Conservation (phyloP, 2,329 filamentous ascomycete genomes). For the Claviceps maximensis region DNA sequence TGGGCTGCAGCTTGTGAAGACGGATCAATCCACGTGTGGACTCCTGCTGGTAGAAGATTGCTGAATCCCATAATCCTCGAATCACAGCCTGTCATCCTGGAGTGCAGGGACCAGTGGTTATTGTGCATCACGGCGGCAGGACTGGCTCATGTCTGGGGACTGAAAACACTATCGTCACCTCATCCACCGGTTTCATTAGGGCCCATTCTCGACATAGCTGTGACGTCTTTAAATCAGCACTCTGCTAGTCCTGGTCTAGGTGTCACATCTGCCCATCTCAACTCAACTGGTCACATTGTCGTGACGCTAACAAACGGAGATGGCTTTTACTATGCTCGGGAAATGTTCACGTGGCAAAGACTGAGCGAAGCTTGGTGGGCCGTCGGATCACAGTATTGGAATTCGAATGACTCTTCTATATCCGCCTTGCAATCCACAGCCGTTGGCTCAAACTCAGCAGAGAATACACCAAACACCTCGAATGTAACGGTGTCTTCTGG, state of each 20-base stretch:
- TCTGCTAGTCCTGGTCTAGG: constrained; percentile 64
- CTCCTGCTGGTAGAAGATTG: constrained; percentile 74
- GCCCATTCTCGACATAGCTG: constrained; percentile 77
- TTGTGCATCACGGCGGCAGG: constrained; percentile 81
- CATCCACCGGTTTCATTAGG: constrained; percentile 84
- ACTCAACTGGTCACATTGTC: constrained; percentile 72
- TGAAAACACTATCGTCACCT: constrained; percentile 67
- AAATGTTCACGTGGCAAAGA: constrained; percentile 85
- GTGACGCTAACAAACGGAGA: constrained; percentile 92
- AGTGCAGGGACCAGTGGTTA: constrained; percentile 80
- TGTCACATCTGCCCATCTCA: constrained; percentile 82
- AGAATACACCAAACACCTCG: constrained; percentile 31
- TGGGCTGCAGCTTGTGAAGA: constrained; percentile 93
- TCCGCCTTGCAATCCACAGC: constrained; percentile 64
- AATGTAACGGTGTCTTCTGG: constrained; percentile 62
- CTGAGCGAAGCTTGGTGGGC: constrained; percentile 98
- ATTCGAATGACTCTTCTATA: constrained; percentile 84
- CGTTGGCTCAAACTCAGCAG: constrained; percentile 41
- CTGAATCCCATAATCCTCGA: constrained; percentile 79
- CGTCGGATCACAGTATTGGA: constrained; percentile 97
- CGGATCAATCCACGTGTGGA: constrained; percentile 81
- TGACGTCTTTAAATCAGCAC: constrained; percentile 64
- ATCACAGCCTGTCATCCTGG: constrained; percentile 85
- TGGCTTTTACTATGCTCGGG: constrained; percentile 76
- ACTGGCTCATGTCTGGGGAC: constrained; percentile 86